These are phyloP conservation scores for Talaromyces islandicus DNA, from an alignment of 2,329 filamentous ascomycete species.

Conservation along the genomic window DNA sequence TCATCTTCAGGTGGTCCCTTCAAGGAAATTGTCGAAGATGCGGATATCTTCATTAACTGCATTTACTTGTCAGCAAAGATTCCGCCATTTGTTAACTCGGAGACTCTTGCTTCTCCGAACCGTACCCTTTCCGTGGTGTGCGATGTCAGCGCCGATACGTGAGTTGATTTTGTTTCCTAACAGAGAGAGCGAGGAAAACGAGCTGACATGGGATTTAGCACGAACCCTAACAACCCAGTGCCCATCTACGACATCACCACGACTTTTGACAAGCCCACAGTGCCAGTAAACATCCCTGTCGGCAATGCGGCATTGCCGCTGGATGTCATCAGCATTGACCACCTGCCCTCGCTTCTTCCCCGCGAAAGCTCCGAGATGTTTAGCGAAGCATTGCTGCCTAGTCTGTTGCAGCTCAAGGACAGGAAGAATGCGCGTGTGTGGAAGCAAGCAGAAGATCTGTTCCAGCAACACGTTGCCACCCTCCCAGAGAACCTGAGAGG, in stretches of 20 bases:
- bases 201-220: conserved; percentile 20
- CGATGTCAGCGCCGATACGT: conserved; percentile 56
- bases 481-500: conserved; percentile 45
- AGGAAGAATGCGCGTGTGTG: conserved; percentile 68
- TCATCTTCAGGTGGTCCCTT: conserved; percentile 58
- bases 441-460: conserved; percentile 76
- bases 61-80: conserved; percentile 79
- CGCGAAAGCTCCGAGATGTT: conserved; percentile 85
- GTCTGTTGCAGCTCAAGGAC: conserved; percentile 70
- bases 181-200: neutral
- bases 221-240: conserved; percentile 44
- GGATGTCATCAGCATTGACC: conserved; percentile 81
- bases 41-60: conserved; percentile 77
- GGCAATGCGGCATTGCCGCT: conserved; percentile 56
- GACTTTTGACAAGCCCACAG: conserved; percentile 82
- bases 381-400: conserved; percentile 70
- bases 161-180: conserved; percentile 13
- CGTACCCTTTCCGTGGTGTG: conserved; percentile 75
- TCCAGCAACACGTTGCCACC: conserved; percentile 71
- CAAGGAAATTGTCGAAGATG: conserved; percentile 62
- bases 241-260: conserved; percentile 81
- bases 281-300: conserved; percentile 53
- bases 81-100: conserved; percentile 70
- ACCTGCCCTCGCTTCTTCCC: conserved; percentile 75
- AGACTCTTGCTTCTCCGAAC: conserved; percentile 60